These are phyloP conservation scores for Kuraishia piskuri DNA, from an alignment of 805 yeast genomes.

Conservation along the genomic window DNA sequence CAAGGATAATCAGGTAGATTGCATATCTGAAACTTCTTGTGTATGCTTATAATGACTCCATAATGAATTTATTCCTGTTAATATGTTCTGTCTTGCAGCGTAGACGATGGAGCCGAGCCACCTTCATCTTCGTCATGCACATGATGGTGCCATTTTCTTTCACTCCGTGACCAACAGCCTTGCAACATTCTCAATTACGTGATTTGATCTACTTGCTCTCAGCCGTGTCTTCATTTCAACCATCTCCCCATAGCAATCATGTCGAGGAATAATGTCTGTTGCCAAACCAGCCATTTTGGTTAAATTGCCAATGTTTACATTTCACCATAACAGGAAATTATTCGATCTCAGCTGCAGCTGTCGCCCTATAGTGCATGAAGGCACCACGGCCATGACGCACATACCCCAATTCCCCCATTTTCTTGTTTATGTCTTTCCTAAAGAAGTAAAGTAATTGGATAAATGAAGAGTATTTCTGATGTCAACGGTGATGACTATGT, in stretches of 20 bases:
- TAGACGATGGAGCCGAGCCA: too few species aligned
- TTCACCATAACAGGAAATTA: slow-evolving; percentile 8
- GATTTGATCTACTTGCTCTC: too few species aligned
- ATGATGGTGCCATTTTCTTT: too few species aligned
- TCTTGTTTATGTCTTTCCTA: slow-evolving; percentile 5
- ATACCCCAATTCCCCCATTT: background rate
- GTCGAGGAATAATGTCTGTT: background rate
- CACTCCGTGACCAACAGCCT: too few species aligned
- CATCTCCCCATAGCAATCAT: background rate
- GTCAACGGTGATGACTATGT: background rate
- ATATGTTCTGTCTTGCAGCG: too few species aligned
- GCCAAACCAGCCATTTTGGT: background rate
- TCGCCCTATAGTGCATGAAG: background rate
- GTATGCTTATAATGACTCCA: background rate
- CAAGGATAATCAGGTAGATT: background rate
- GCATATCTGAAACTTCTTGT: background rate
- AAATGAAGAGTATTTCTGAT: background rate
- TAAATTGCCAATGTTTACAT: slow-evolving; percentile 6
- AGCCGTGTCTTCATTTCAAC: background rate
- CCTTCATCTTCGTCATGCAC: too few species aligned
- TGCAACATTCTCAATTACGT: too few species aligned
- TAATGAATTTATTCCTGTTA: background rate
- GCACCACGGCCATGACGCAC: background rate
- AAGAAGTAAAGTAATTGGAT: slow-evolving; percentile 1
- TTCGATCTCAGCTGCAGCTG: background rate